phyloP scores from a whole-genome alignment of 2,329 filamentous ascomycete species.

The Beauveria bassiana region DNA sequence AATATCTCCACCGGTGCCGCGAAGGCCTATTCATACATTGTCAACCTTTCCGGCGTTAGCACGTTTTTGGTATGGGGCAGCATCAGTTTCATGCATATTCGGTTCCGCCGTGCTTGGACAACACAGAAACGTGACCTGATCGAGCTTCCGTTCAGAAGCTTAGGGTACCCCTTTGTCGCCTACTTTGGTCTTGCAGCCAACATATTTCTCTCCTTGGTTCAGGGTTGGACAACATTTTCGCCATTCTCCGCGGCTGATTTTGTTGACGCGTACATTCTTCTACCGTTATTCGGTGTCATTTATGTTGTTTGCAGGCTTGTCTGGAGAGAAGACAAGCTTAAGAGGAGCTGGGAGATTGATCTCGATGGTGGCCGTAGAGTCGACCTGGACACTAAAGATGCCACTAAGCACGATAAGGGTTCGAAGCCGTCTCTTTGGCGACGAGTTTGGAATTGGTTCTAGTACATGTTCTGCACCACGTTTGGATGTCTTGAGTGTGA shows the following conservation, averaged over 20 bases:
- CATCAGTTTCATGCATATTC: constrained; percentile 64
- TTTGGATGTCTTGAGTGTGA: neutral
- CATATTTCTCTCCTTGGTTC: constrained; percentile 50
- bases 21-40: constrained; percentile 60
- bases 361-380: constrained; percentile 46
- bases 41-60: constrained; percentile 61
- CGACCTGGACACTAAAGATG: constrained; percentile 41
- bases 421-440: constrained; percentile 33
- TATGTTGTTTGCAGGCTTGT: constrained; percentile 47
- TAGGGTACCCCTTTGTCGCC: constrained; percentile 49
- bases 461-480: neutral
- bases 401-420: constrained; percentile 22
- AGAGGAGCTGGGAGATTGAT: constrained; percentile 46
- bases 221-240: constrained; percentile 52
- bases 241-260: constrained; percentile 53
- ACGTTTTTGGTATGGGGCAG: constrained; percentile 66
- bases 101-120: constrained; percentile 58
- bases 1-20: constrained; percentile 60
- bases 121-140: constrained; percentile 46
- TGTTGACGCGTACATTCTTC: constrained; percentile 55
- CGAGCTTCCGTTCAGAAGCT: constrained; percentile 48
- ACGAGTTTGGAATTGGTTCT: constrained; percentile 35
- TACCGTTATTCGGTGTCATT: constrained; percentile 52
- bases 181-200: constrained; percentile 53
- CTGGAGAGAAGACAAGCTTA: constrained; percentile 41